Evolutionary conservation across 2,329 filamentous ascomycete genomes (phyloP).

Genomic region (Aureobasidium sp.): DNA sequence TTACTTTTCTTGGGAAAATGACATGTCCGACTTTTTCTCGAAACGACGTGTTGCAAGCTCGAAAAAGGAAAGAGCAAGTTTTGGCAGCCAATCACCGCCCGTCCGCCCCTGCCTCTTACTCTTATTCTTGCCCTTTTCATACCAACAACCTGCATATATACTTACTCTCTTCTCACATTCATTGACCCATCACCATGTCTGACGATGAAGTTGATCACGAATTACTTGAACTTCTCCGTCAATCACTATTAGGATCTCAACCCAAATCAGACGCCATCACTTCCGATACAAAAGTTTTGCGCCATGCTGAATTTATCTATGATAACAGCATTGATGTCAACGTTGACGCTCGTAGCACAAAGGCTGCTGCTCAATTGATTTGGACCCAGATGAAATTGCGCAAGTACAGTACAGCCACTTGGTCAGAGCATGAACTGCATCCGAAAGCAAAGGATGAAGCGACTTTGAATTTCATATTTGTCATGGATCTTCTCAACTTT

Average conservation of each 20-base stretch:
- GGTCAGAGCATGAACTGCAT: conserved; percentile 85
- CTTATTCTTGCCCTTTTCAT: conserved; percentile 8
- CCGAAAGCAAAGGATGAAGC: conserved; percentile 72
- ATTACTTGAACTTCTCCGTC: conserved; percentile 75
- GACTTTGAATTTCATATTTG: conserved; percentile 81
- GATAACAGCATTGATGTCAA: conserved; percentile 91
- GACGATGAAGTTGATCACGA: conserved; percentile 89
- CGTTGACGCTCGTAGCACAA: conserved; percentile 74
- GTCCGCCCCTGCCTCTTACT: conserved; percentile 1
- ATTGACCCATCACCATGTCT: conserved; percentile 52
- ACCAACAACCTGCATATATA: neutral
- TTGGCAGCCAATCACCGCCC: neutral
- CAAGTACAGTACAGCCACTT: conserved; percentile 74
- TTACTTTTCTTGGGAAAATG: neutral
- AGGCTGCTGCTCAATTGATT: conserved; percentile 72
- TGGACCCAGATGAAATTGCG: conserved; percentile 76
- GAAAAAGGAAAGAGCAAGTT: neutral
- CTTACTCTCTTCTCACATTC: neutral
- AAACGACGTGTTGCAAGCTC: neutral
- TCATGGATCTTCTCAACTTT: conserved; percentile 95
- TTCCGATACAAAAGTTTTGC: conserved; percentile 73
- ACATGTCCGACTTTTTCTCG: neutral
- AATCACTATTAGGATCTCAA: conserved; percentile 59
- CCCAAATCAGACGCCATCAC: conserved; percentile 28
- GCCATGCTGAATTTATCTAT: conserved; percentile 77